Evolutionary conservation across 306 rosid species (phyloP), one percentile per base, ranked within the genome.

Genomic region (Ziziphus jujuba): DNA sequence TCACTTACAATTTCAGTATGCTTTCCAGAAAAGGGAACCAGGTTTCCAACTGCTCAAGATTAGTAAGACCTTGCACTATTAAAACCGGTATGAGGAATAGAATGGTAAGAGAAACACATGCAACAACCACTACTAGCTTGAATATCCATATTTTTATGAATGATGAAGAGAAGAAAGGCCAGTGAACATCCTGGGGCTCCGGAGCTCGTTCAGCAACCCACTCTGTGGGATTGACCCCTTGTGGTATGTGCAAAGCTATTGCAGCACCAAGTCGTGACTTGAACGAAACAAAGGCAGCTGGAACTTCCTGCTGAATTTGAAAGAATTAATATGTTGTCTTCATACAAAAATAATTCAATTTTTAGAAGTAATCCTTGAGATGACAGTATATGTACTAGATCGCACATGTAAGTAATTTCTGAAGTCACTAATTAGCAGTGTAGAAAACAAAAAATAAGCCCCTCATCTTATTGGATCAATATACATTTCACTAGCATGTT

Each of bases 161-260:
- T 16, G 97, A 81, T 22, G 83, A 65, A 14, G 91, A 74, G 70
- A 91, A 91, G 81, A 86, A 86, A 61, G 91, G 81, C 97, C 96
- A 91, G 77, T 88, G 67, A 63, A 91, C 91, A 56, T 88, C 96
- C n/a, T 53, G 77, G 44, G 96, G 97, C 61, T 91, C 96, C 0
- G 97, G 96, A 67, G 96, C 93, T 72, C 71, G 73, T 86, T 88
- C 97, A 8, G 96, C 81, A 66, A 83, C 33, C 97, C 97, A 88
- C 72, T 91, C 87, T 5, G 85, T 88, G 48, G 97, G 97, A 61
- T 88, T 79, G 51, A 80, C 67, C 58, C 93, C 84, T 82, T 91
- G 96, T 75, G 80, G 96, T 58, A 88, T 86, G 77, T 76, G 81
- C 40, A 83, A 61, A 58, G 93, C 88, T 55, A 73, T 34, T 7